Base-by-base conservation (phyloP, 2,329 filamentous ascomycete species). In the Bipolaris gigantea region DNA sequence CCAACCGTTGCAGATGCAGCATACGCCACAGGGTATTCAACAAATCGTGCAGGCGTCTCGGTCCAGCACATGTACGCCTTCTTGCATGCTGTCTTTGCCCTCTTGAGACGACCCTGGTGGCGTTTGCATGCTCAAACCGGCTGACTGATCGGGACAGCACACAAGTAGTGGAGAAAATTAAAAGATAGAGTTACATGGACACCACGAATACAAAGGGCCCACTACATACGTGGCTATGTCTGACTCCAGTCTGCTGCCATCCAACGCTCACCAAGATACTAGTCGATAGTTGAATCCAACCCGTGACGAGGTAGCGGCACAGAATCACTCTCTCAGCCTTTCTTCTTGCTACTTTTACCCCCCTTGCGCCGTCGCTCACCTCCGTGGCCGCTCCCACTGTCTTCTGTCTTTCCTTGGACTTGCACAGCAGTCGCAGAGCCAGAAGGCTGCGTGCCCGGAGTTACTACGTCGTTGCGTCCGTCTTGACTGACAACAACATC, bases 331-430 rank as follows among this genome's bases (percentile, higher is more conserved):
- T 41, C 11, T 54, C 40, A 50, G 16, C 34, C 47, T 21, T 66
- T 68, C 48, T 64, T 65, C 43, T 53, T 67, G 47, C 54, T 67
- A 48, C 54, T 64, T 45, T 61, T 59, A 32, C 64, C 63, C 45
- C 62, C 56, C 53, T 63, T 67, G 35, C 64, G 61, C 50, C 55
- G 66, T 48, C 61, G 57, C 47, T 71, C 69, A n/a, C 55, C 62
- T 40, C 65, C 66, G 40, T 60, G 68, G 5, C 56, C 55, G 38
- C 60, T 60, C 15, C 60, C 56, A 59, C 55, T 56, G 30, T 44
- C 53, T 40, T 64, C 71, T 8, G 35, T 45, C n/a, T 53, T 53
- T 32, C 54, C 60, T 13, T 55, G 55, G 11, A 23, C 45, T 56
- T 41, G 55, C 10, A 16, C 58, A 59, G 53, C 27, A 38, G 36